Evolutionary conservation across 106 monocot species (phyloP), one percentile per base, ranked within the genome.

Genomic region (Allium sativum): DNA sequence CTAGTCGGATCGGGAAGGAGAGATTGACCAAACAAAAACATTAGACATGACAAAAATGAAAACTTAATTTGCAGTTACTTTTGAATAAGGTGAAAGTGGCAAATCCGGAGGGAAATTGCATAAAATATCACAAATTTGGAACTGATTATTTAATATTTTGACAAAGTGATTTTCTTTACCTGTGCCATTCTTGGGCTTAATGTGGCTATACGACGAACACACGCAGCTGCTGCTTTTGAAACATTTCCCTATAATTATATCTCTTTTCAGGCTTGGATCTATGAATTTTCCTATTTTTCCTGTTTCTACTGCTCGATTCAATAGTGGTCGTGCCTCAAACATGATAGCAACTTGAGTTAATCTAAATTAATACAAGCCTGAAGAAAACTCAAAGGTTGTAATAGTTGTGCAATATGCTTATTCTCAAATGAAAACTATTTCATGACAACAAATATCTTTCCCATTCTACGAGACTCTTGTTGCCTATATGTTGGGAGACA

Each of bases 111-210:
- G 53, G 15, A 11, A 20, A 8, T 41, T 12, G 10, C 13, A 58
- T 18, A 13, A 3, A 14, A 42, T 19, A 17, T 55, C 14, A 55
- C n/a, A 15, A 55, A 17, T 17, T 0, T 50, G 11, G 48, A 50
- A 50, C 11, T 50, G 48, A 12, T 50, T 50, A 50, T 50, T 50
- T 50, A 50, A 15, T 11, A 50, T 41, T 11, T 15, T 13, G 7
- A 19, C 31, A 41, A 19, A 19, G 15, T 1, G 7, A 40, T 17
- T 16, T 8, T 8, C 9, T 42, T 61, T 76, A 94, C 94, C 71
- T 73, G 84, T 61, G 86, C 77, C 95, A 95, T 87, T 67, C 75
- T 66, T 58, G 95, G 95, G 58, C 95, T 84, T 77, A 81, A 81
- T 42, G 86, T 21, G 54, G 87, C 90, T 7, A 86, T 87, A 57